Base-by-base conservation (phyloP, 768 basidiomycete species). In the Dioszegia aurantiaca region DNA sequence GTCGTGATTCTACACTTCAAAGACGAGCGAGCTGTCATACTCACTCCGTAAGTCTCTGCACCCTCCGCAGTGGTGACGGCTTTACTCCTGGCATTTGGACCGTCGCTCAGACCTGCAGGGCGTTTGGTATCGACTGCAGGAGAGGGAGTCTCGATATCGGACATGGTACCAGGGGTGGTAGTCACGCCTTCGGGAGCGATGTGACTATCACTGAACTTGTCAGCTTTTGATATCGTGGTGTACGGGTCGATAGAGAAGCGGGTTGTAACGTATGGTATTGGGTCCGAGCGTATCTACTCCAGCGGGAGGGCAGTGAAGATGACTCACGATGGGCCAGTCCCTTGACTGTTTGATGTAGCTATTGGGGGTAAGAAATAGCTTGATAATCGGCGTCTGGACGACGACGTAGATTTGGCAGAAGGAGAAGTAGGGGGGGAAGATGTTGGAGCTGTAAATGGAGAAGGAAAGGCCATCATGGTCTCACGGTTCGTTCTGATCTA, bases 51-150 rank as follows among this genome's bases (percentile, higher is more conserved):
- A 0, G 89, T 90, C 62, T 90, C 86, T 47, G 84, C 77, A 28
- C 83, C 81, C 11, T 87, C 86, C 2, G 86, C 87, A n/a, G 83
- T 81, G 0, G 88, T 88, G 58, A 90, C 86, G 4, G 86, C 85
- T 79, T 86, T 89, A 62, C 86, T 87, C 55, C 87, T 85, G 0
- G 89, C 89, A 75, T 91, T 87, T 19, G 78, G 77, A 55, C 68
- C 67, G 27, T 74, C 73, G 27, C 56, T 56, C 24, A 71, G 45
- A 23, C 64, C 64, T 23, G 65, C 68, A 4, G 70, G 68, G 43
- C 68, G 64, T 24, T 49, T 45, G 36, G 36, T 45, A 33, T 46
- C 58, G 27, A 27, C 19, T 17, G 46, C 24, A 40, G 43, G 43
- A 27, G 58, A 48, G 12, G 56, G 58, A 11, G 41, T 43, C 12